Conservation (phyloP, 176 grass and related monocot species). For the Chloris gayana region DNA sequence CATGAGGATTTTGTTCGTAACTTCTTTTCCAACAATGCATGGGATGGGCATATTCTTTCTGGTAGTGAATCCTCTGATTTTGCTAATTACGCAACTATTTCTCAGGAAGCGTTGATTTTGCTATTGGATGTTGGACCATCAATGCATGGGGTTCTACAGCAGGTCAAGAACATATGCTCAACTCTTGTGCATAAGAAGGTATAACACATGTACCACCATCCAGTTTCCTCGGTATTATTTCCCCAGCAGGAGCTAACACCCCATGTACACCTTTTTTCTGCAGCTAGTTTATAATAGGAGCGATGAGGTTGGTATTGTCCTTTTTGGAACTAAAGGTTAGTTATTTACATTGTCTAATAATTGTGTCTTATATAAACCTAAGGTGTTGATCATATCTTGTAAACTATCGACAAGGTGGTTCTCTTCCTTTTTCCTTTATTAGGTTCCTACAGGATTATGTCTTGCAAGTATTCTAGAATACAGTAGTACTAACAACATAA, state of each 20-base stretch:
- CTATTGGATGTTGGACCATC: slow-evolving; percentile 88
- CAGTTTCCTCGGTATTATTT: neutral
- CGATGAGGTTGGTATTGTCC: slow-evolving; percentile 71
- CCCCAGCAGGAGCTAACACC: neutral
- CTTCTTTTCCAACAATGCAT: neutral
- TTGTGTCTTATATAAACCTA: neutral
- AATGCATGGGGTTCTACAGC: slow-evolving; percentile 75
- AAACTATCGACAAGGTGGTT: neutral
- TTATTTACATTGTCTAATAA: neutral
- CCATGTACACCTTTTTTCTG: slow-evolving; percentile 7
- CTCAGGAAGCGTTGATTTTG: slow-evolving; percentile 75
- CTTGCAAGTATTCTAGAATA: neutral
- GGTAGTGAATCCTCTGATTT: neutral
- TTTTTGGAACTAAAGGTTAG: slow-evolving; percentile 84
- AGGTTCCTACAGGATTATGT: neutral
- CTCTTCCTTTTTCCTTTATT: neutral
- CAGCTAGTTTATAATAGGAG: slow-evolving; percentile 76
- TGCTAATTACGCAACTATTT: neutral
- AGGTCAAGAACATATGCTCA: slow-evolving; percentile 69
- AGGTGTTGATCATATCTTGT: neutral
- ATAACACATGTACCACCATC: slow-evolving; percentile 20
- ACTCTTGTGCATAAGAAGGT: slow-evolving; percentile 90
- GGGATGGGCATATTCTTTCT: neutral
- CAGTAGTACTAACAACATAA: neutral
- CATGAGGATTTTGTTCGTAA: neutral